phyloP scores from a whole-genome alignment of 805 yeast genomes.

The Priceomyces haplophilus region DNA sequence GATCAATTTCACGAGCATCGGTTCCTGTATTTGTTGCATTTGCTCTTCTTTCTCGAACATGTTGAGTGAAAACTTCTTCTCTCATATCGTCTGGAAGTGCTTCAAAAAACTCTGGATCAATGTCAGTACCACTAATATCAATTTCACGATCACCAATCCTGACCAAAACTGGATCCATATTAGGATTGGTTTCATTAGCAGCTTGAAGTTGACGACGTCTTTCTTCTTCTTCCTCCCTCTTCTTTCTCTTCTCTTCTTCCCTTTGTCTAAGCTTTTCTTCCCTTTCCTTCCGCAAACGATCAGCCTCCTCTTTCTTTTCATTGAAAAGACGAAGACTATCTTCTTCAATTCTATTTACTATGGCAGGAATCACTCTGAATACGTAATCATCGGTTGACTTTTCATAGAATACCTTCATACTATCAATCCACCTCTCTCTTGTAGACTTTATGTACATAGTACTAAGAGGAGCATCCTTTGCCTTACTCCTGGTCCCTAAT shows the following conservation, averaged over 20 bases:
- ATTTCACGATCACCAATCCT: conserved; percentile 73
- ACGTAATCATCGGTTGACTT: conserved; percentile 25
- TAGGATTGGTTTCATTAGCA: conserved; percentile 13
- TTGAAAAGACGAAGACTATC: conserved; percentile 43
- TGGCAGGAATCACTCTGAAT: conserved; percentile 23
- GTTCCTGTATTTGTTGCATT: conserved; percentile 43
- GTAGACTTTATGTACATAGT: conserved; percentile 46
- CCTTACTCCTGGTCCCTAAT: conserved; percentile 10
- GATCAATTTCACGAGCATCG: conserved; percentile 65
- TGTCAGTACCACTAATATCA: conserved; percentile 85
- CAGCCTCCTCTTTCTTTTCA: conserved; percentile 28
- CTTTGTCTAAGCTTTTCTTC: conserved; percentile 29
- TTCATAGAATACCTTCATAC: conserved; percentile 49
- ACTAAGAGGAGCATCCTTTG: conserved; percentile 15
- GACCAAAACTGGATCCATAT: conserved; percentile 57
- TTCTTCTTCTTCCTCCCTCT: conserved; percentile 26
- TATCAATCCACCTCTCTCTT: conserved; percentile 66
- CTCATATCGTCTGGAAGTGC: conserved; percentile 92
- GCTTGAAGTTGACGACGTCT: conserved; percentile 12
- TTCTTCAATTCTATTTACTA: conserved; percentile 47
- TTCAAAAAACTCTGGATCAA: conserved; percentile 85
- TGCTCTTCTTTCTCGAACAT: conserved; percentile 71
- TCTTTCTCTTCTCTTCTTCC: conserved; percentile 28
- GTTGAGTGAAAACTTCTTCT: conserved; percentile 86
- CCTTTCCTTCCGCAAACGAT: conserved; percentile 20